Conservation (phyloP, 177 flowering plant genomes). For the Vitis hybrid region DNA sequence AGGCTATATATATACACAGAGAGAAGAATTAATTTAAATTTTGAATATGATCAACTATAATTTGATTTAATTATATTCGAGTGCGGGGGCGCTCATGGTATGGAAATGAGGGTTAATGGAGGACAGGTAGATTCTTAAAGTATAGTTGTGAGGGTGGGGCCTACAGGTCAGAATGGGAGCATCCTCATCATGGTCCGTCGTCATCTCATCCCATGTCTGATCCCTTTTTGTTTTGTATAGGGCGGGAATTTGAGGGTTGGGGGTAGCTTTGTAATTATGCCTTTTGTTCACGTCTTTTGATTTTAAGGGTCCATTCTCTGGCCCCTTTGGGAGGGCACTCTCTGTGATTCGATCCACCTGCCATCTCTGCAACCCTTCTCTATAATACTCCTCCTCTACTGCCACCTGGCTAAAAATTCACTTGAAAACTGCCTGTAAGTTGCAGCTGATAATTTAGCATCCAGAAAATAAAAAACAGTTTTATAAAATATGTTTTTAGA, state of each 20-base stretch:
- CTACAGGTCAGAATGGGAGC: slow-evolving; percentile 17
- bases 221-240: background rate
- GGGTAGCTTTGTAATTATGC: slow-evolving; percentile 11
- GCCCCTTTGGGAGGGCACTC: background rate
- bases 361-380: too few species aligned
- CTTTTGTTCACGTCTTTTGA: background rate
- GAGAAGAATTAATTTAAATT: background rate
- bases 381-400: too few species aligned
- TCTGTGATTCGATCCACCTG: too few species aligned
- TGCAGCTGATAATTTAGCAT: too few species aligned
- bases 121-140: slow-evolving; percentile 49
- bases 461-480: too few species aligned
- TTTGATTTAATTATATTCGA: background rate
- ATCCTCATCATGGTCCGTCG: slow-evolving; percentile 12
- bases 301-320: background rate
- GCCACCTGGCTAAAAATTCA: too few species aligned
- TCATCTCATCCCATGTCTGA: background rate
- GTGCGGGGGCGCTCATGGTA: slow-evolving; percentile 12
- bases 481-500: too few species aligned
- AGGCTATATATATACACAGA: background rate
- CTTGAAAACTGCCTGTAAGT: too few species aligned
- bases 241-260: background rate
- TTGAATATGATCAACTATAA: background rate
- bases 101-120: slow-evolving; percentile 51
- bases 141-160: slow-evolving; percentile 29